A percentile compares a stretch with the other conserved stretches of the same genome.
Evolutionary conservation across 2,329 filamentous ascomycete species (phyloP).

Genomic region (Blastomyces silverae): DNA sequence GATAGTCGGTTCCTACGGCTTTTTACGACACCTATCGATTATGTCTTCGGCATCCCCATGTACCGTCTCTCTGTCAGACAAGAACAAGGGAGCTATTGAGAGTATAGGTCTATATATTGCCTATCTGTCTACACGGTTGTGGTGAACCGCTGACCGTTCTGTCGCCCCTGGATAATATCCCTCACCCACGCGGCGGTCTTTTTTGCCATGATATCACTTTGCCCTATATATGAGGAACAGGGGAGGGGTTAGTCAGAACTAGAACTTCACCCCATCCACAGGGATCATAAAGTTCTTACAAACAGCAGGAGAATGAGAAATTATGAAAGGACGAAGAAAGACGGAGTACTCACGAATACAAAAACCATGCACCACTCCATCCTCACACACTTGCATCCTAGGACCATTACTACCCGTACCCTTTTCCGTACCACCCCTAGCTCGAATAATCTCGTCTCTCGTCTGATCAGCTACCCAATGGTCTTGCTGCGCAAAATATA

Average conservation of each 20-base stretch:
- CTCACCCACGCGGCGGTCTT: conserved; percentile 46
- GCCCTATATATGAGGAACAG: conserved; percentile 24
- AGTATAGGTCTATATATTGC: neutral
- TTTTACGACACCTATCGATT: neutral
- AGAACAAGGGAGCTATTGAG: conserved; percentile 15
- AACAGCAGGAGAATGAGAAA: neutral
- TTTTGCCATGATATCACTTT: conserved; percentile 46
- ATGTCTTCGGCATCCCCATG: neutral
- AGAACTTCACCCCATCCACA: neutral
- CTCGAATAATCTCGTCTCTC: conserved; percentile 48
- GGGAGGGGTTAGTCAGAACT: neutral
- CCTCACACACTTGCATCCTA: conserved; percentile 51
- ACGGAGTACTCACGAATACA: conserved; percentile 44
- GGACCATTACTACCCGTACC: conserved; percentile 37
- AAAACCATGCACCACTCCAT: conserved; percentile 54
- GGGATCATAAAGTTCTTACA: no score
- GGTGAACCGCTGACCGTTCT: conserved; percentile 2
- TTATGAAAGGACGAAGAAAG: neutral
- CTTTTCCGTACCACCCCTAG: conserved; percentile 32
- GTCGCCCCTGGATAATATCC: conserved; percentile 32
- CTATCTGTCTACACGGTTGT: conserved; percentile 10
- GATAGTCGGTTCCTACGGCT: neutral
- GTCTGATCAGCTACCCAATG: conserved; percentile 57
- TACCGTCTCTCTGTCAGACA: neutral
- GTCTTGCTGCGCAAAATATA: conserved; percentile 55